Base-by-base conservation (phyloP, 1,284 basidiomycete genomes). In the Gymnopus androsaceus region DNA sequence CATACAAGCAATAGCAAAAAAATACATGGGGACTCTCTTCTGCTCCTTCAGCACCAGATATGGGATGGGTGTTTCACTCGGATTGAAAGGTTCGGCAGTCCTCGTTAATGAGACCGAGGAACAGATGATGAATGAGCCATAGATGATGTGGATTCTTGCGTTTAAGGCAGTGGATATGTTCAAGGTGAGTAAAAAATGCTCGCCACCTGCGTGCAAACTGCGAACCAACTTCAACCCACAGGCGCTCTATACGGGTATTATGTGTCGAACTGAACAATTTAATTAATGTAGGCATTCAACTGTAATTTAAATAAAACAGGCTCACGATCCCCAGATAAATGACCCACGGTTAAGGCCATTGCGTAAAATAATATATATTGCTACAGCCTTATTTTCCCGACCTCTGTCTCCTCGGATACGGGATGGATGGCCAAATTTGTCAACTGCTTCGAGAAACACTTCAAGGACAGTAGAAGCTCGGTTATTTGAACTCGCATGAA, bases 71-170 rank as follows among this genome's bases (percentile, higher is more conserved):
- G 59, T 79, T 78, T 75, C 76, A 80, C 15, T 69, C 63, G 0
- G 56, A 14, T 30, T 63, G 56, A 44, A 78, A 81, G 1, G 54
- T 45, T 3, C 65, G 3, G 48, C 75, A 77, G 54, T 79, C 75
- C 0, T 46, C 19, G 33, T 80, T 74, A 23, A 81, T 72, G 0
- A 47, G 31, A 4, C 64, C 56, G 1, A 79, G 66, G 55, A 79
- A 81, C 0, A 80, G 63, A 9, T 47, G 34, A 46, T 80, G 76
- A 0, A 80, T 59, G 0, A 79, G 68, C 79, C 79, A 80, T 0
- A 77, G 52, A 58, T 81, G 76, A 1, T 55, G 2, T 0, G 67
- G 56, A 28, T 75, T 65, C 0, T 54, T 30, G 0, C 59, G 40
- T 28, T 76, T 61, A 0, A 81, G 68, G 0, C 51, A 27, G 59